Evolutionary conservation across 75 land plant genomes (phyloP).

Genomic region (Isoetes taiwanensis): DNA sequence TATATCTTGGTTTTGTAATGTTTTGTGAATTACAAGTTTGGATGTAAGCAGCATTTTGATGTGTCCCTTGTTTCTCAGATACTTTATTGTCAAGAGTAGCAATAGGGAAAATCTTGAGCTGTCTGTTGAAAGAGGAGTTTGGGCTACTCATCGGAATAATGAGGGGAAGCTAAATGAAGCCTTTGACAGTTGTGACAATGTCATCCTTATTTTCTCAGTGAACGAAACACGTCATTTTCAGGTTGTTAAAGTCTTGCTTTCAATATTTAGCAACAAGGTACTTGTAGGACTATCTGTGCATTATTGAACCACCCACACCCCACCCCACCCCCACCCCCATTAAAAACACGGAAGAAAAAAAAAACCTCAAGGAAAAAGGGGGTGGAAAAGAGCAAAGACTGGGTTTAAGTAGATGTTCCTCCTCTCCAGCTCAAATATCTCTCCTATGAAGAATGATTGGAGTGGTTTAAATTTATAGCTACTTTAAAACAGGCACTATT

Average conservation of each 20-base stretch:
- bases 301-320: too few relatives aligned
- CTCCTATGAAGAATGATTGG: too few relatives aligned
- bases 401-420: too few relatives aligned
- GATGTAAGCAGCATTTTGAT: background rate
- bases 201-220: constrained; percentile 85
- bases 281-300: too few relatives aligned
- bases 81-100: constrained; percentile 96
- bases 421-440: too few relatives aligned
- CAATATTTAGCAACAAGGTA: too few relatives aligned
- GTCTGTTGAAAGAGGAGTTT: constrained; percentile 88
- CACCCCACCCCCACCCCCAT: too few relatives aligned
- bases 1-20: background rate
- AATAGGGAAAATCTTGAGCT: constrained; percentile 93
- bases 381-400: too few relatives aligned
- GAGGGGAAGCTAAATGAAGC: constrained; percentile 97
- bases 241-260: constrained; percentile 23
- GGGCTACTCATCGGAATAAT: constrained; percentile 99
- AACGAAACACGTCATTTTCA: constrained; percentile 93
- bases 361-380: too few relatives aligned
- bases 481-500: background rate
- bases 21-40: constrained; percentile 1
- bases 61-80: constrained; percentile 54
- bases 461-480: too few relatives aligned
- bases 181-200: constrained; percentile 88
- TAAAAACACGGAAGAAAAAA: too few relatives aligned